Conservation (phyloP, 306 rosid genomes). For the Prunus mira region DNA sequence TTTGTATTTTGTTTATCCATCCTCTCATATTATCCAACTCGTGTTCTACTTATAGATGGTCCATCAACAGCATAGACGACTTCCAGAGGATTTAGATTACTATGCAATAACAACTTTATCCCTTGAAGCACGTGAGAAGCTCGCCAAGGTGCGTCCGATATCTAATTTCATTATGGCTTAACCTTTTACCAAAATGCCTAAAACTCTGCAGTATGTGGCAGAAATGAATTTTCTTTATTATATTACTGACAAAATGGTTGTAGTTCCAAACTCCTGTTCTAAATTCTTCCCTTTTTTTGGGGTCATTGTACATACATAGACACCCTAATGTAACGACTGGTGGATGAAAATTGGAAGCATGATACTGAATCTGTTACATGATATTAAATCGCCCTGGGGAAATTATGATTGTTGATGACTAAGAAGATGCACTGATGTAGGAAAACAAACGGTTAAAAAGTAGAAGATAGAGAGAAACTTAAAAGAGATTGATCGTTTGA, state of each 20-base stretch:
- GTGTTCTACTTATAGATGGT: conserved; percentile 53
- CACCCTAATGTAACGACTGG: background rate
- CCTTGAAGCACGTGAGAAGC: conserved; percentile 86
- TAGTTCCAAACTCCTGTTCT: background rate
- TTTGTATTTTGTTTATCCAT: background rate
- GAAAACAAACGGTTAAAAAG: background rate
- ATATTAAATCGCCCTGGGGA: background rate
- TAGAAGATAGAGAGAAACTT: background rate
- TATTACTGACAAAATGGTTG: background rate
- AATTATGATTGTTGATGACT: background rate
- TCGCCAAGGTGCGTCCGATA: conserved; percentile 67
- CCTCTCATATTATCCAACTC: conserved; percentile 10
- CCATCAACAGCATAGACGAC: conserved; percentile 78
- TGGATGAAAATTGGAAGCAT: background rate
- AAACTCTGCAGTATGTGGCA: background rate
- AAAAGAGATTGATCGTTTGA: background rate
- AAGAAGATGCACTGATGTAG: background rate
- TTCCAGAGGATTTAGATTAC: conserved; percentile 87
- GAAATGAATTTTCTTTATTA: background rate
- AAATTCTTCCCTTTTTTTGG: background rate
- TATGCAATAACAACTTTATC: conserved; percentile 78
- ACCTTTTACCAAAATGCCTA: background rate
- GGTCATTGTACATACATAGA: background rate
- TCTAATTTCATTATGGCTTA: background rate
- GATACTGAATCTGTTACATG: background rate